phyloP scores from a whole-genome alignment of 1,139 yeast species.

The Yamadazyma spencermartinsiae region DNA sequence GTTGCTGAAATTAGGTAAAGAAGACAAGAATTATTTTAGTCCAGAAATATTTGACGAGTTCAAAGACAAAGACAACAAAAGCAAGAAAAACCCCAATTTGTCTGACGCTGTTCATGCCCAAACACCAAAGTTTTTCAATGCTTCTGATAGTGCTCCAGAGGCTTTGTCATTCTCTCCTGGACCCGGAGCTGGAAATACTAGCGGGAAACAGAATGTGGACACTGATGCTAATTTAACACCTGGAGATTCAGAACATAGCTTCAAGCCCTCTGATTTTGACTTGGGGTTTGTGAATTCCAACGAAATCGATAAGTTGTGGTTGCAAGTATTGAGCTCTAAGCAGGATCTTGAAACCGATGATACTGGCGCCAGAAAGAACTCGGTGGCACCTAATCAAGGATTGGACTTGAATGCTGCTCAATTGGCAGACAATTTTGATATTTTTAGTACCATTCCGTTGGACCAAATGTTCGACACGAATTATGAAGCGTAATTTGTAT shows the following conservation, averaged over 20 bases:
- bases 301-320: conserved; percentile 43
- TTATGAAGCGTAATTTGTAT: neutral
- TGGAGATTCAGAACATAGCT: neutral
- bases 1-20: conserved; percentile 22
- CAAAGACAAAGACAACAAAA: neutral
- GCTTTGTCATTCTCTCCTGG: neutral
- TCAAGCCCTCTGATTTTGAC: conserved; percentile 12
- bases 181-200: neutral
- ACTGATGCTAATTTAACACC: neutral
- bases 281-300: conserved; percentile 29
- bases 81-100: neutral
- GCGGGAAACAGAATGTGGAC: neutral
- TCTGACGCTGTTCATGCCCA: neutral
- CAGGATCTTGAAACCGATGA: conserved; percentile 17
- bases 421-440: conserved; percentile 6
- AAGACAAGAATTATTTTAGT: conserved; percentile 9
- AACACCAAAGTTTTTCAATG: neutral
- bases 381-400: neutral
- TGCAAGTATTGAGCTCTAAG: conserved; percentile 37
- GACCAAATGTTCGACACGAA: conserved; percentile 4
- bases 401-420: neutral
- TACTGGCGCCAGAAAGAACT: neutral
- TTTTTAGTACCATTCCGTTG: conserved; percentile 8
- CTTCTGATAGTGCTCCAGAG: neutral
- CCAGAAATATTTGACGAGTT: conserved; percentile 11